Conservation (phyloP, 1,284 basidiomycete species). For the Phlebopus sp. region DNA sequence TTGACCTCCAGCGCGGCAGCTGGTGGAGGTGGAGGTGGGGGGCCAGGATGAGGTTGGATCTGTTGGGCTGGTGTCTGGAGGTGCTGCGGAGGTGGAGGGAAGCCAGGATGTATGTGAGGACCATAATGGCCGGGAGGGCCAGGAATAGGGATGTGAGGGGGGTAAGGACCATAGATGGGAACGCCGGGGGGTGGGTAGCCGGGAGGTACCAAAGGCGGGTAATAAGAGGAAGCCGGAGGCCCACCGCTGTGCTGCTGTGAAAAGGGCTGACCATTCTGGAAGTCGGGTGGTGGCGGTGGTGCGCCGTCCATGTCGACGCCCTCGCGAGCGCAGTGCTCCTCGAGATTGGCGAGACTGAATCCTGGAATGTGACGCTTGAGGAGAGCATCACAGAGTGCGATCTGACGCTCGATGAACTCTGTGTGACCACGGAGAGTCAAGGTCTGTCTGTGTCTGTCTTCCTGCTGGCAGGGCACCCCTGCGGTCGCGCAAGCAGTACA, state of each 20-base stretch:
- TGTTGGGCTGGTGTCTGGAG: conserved; percentile 32
- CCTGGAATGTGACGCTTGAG: conserved; percentile 67
- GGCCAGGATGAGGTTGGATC: conserved; percentile 32
- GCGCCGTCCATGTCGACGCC: conserved; percentile 55
- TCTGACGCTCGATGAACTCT: conserved; percentile 73
- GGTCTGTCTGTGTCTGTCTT: conserved; percentile 79
- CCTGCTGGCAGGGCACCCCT: conserved; percentile 74
- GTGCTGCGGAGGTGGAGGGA: conserved; percentile 42
- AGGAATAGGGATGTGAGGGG: conserved; percentile 46
- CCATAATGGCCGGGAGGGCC: conserved; percentile 49
- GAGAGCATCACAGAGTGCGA: conserved; percentile 69
- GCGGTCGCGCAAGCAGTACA: conserved; percentile 80
- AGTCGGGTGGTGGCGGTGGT: conserved; percentile 25
- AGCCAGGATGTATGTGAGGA: conserved; percentile 53
- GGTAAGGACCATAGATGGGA: conserved; percentile 44
- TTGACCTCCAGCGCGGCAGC: conserved; percentile 46
- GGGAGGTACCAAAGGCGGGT: conserved; percentile 41
- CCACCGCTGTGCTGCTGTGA: conserved; percentile 26
- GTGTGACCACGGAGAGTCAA: conserved; percentile 78
- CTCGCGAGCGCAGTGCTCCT: conserved; percentile 60
- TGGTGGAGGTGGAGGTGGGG: conserved; percentile 31
- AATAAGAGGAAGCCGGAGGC: conserved; percentile 36
- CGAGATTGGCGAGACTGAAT: conserved; percentile 64
- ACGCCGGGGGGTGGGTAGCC: conserved; percentile 43
- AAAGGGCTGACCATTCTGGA: conserved; percentile 27